Evolutionary conservation across 2,329 filamentous ascomycete species (phyloP).

Genomic region (Paecilomyces sp.): DNA sequence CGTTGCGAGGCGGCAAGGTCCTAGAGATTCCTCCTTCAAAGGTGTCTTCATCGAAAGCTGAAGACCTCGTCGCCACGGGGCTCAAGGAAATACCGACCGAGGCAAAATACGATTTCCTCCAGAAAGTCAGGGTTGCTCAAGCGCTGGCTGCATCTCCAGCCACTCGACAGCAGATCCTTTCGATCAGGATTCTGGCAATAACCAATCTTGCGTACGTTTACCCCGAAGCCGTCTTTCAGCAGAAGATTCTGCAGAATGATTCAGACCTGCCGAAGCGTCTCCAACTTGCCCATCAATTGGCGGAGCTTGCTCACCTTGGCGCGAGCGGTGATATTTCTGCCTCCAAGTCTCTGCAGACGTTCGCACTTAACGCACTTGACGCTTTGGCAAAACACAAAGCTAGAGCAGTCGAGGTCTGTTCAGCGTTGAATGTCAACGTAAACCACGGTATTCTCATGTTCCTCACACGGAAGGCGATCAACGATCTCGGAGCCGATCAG

Average conservation of each 20-base stretch:
- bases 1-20: slow-evolving; percentile 40
- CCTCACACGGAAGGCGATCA: slow-evolving; percentile 81
- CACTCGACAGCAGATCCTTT: slow-evolving; percentile 67
- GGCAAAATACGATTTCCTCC: slow-evolving; percentile 75
- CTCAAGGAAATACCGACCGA: slow-evolving; percentile 62
- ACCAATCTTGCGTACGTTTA: slow-evolving; percentile 89
- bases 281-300: slow-evolving; percentile 86
- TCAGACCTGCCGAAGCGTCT: slow-evolving; percentile 80
- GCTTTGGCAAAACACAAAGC: slow-evolving; percentile 73
- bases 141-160: slow-evolving; percentile 61
- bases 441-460: slow-evolving; percentile 95
- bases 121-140: slow-evolving; percentile 75
- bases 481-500: slow-evolving; percentile 62
- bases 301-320: slow-evolving; percentile 81
- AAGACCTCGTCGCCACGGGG: slow-evolving; percentile 30
- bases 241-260: slow-evolving; percentile 80
- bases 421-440: slow-evolving; percentile 89
- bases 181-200: slow-evolving; percentile 76
- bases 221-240: slow-evolving; percentile 71
- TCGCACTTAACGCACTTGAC: slow-evolving; percentile 74
- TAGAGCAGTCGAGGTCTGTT: slow-evolving; percentile 73
- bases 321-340: slow-evolving; percentile 60
- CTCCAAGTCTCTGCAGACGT: slow-evolving; percentile 71
- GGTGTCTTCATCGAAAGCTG: slow-evolving; percentile 31
- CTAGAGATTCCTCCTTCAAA: slow-evolving; percentile 56